Base-by-base conservation (phyloP, 352 stramenopile species). In the Nothophytophthora sp. region DNA sequence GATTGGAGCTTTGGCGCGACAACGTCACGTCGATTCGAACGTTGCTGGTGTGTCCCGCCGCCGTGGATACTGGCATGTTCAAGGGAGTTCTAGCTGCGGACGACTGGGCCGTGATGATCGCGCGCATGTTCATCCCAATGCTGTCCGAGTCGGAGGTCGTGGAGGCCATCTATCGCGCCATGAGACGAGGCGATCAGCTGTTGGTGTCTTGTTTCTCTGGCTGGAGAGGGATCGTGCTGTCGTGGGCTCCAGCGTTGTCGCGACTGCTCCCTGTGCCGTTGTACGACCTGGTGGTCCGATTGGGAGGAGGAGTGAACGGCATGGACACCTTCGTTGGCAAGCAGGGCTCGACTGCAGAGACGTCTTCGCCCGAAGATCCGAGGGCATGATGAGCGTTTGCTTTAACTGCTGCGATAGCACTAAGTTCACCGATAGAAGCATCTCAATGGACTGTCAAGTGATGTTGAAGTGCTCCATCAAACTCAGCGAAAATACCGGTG, bases 11-110 rank as follows among this genome's bases (percentile, higher is more conserved):
- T 15, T 81, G 75, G 66, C 72, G 64, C 6, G 70, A 88, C 50
- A 66, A 71, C 27, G 45, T 80, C 46, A 63, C 44, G 30, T 69
- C 79, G 34, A 75, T 95, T 47, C 68, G 60, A 43, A 92, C 77
- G 47, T 64, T 95, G 43, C 51, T 95, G 30, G 79, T 90, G 19
- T 95, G 81, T 22, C 84, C 84, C 16, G 81, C 72, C 30, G 76
- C 67, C 20, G 70, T 95, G 23, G 63, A 86, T 42, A 92, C 79
- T 23, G 76, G 78, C 8, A 95, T 95, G 84, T 95, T 95, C 50
- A 57, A 56, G 5, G 81, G 84, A 0, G 73, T 71, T 28, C 65
- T 86, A 33, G 27, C 64, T 22, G 71, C 68, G 10, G 37, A 67
- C 6, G 47, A 70, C 29, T 81, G 62, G 67, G 67, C 68, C 29